Evolutionary conservation across 768 basidiomycete species (phyloP).

Genomic region (Collybia nuda): DNA sequence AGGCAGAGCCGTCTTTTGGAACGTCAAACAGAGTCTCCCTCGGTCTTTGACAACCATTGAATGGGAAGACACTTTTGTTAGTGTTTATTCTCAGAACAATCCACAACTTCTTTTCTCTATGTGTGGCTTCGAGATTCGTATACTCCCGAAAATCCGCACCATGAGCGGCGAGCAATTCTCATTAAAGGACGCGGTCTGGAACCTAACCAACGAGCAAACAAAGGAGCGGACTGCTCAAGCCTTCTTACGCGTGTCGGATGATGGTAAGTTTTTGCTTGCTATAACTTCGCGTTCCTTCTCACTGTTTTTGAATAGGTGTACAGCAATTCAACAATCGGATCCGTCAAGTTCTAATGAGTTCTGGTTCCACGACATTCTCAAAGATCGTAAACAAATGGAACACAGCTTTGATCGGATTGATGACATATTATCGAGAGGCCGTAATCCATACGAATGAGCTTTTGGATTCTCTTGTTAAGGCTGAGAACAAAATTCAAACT

Average conservation of each 20-base stretch:
- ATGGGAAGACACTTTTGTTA: constrained; percentile 98
- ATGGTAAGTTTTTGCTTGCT: constrained; percentile 46
- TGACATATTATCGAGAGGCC: constrained; percentile 98
- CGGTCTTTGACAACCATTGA: constrained; percentile 97
- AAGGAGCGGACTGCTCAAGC: constrained; percentile 98
- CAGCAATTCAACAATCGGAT: constrained; percentile 98
- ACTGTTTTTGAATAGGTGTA: constrained; percentile 51
- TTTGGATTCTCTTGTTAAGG: constrained; percentile 94
- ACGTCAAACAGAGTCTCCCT: constrained; percentile 95
- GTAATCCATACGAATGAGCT: constrained; percentile 97
- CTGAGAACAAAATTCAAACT: constrained; percentile 99
- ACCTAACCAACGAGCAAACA: constrained; percentile 93
- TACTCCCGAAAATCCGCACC: constrained; percentile 93
- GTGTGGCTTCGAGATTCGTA: constrained; percentile 98
- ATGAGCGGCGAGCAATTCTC: constrained; percentile 98
- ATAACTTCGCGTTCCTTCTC: constrained; percentile 2
- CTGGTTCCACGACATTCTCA: constrained; percentile 97
- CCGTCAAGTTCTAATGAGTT: constrained; percentile 96
- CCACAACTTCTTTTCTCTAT: constrained; percentile 97
- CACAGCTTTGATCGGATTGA: constrained; percentile 90
- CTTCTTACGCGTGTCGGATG: constrained; percentile 96
- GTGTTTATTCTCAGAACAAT: constrained; percentile 96
- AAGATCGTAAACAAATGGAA: constrained; percentile 99
- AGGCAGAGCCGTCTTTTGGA: constrained; percentile 98
- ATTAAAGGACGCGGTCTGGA: constrained; percentile 95